Percentiles rank a stretch among this genome's conserved stretches.
phyloP scores from a whole-genome alignment of 2,329 filamentous ascomycete genomes.

The Exophiala spinifera region DNA sequence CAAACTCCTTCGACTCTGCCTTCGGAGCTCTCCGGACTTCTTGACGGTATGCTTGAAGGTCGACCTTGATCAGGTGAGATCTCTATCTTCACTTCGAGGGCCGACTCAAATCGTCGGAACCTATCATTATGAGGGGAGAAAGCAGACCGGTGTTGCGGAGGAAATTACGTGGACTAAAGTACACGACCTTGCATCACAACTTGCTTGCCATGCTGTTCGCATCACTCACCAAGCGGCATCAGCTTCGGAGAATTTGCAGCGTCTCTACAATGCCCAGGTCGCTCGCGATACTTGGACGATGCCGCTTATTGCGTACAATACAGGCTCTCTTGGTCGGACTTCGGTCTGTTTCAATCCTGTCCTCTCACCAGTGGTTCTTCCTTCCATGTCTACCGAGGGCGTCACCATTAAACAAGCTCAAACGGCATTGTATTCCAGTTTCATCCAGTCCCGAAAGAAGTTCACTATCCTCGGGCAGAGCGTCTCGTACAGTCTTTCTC shows the following conservation, averaged over 20 bases:
- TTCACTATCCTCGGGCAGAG: constrained; percentile 31
- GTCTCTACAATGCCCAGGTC: constrained; percentile 13
- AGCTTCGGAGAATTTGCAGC: constrained; percentile 16
- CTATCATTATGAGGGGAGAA: constrained; percentile 8
- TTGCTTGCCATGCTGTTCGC: constrained; percentile 21
- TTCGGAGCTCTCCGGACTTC: not conserved
- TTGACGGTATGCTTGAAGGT: not conserved
- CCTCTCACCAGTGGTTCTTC: constrained; percentile 27
- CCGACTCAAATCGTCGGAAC: constrained; percentile 8
- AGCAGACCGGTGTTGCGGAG: constrained; percentile 16
- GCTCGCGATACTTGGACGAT: not conserved
- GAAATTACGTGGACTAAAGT: constrained; percentile 6
- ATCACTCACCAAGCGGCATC: constrained; percentile 13
- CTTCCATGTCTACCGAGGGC: not conserved
- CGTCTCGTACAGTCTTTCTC: constrained; percentile 29
- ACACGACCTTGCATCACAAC: not conserved
- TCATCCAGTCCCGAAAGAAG: constrained; percentile 15
- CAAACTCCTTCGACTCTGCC: constrained; percentile 10
- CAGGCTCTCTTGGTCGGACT: constrained; percentile 17
- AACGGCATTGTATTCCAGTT: constrained; percentile 13
- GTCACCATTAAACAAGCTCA: constrained; percentile 7
- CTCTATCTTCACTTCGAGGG: not conserved
- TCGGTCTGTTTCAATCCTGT: constrained; percentile 29
- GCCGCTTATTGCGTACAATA: constrained; percentile 28
- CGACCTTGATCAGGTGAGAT: not conserved